A percentile compares a stretch with the other conserved stretches of the same genome.
Conservation (phyloP, 805 yeast genomes). For the Pichia scutulata region DNA sequence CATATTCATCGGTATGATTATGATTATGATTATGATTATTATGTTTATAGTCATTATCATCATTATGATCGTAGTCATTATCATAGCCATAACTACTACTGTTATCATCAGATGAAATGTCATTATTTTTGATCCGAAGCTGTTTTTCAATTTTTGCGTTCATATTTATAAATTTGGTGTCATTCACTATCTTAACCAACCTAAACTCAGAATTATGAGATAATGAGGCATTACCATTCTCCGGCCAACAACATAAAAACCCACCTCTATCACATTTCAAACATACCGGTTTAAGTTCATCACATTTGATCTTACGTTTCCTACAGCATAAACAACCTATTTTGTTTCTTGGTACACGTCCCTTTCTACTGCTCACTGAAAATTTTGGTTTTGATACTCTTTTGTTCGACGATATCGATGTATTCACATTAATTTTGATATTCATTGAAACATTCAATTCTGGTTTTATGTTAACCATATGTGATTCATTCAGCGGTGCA, state of each 20-base stretch:
- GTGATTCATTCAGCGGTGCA: neutral
- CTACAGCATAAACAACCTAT: constrained; percentile 24
- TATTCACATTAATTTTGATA: neutral
- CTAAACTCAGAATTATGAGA: constrained; percentile 15
- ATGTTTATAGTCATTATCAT: neutral
- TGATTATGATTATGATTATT: no score
- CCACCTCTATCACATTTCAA: constrained; percentile 9
- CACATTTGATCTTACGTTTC: constrained; percentile 22
- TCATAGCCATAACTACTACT: neutral
- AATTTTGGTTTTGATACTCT: neutral
- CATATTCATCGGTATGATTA: neutral
- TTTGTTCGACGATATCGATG: neutral
- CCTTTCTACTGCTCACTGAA: neutral
- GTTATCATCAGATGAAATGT: neutral
- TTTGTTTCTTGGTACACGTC: constrained; percentile 2
- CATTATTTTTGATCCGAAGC: no score
- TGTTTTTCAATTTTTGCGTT: neutral
- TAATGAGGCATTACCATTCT: constrained; percentile 9
- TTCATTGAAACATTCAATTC: neutral
- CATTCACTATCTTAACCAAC: constrained; percentile 9
- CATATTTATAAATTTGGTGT: constrained; percentile 1
- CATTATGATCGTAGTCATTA: no score
- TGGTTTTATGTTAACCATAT: neutral
- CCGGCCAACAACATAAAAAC: constrained; percentile 16
- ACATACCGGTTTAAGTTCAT: constrained; percentile 18